Evolutionary conservation across 1,284 basidiomycete species (phyloP), one percentile per base, ranked within the genome.

Genomic region (Melanopsichium pennsylvanicum): DNA sequence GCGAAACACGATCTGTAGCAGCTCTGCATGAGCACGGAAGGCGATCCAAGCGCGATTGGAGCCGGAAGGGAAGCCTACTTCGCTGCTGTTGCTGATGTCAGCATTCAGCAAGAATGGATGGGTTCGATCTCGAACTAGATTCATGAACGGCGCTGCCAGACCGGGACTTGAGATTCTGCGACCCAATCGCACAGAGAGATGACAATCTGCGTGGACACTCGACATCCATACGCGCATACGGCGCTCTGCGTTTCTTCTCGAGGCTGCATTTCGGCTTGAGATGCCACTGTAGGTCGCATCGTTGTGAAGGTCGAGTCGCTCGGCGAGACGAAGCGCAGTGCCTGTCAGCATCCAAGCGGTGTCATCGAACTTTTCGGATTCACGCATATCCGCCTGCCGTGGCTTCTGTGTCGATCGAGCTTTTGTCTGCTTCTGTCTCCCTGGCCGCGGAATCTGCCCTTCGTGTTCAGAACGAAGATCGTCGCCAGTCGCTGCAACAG

Each of bases 281-380:
- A 70, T 62, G 4, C 66, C 66, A 25, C 58, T 57, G 33, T 70
- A 70, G 1, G 70, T 60, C 7, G 70, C 50, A 35, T 55, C 62
- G 22, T 67, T 73, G 45, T 72, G 71, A 55, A 73, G 33, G 32
- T 73, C 67, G 18, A 73, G 58, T 11, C 61, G 55, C 34, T 73
- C 71, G 9, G 71, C 71, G 23, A 73, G 44, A 10, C 71, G 58
- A 5, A 70, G 57, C 25, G 71, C 71, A 9, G 62, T 70, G 3
- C 67, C 68, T 1, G 64, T 69, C 51, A 73, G 38, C 62, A 70
- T 66, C 71, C 71, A 73, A 7, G 67, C 67, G 9, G 68, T 70
- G 18, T 66, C 64, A 43, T 73, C 71, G 27, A 70, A 73, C 45
- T 66, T 62, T 46, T 73, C 67, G 9, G 66, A 64, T 33, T 68